These are phyloP conservation scores for Rutidosis leptorrhynchoides DNA, from an alignment of 129 eudicot genomes.

Conservation along the genomic window DNA sequence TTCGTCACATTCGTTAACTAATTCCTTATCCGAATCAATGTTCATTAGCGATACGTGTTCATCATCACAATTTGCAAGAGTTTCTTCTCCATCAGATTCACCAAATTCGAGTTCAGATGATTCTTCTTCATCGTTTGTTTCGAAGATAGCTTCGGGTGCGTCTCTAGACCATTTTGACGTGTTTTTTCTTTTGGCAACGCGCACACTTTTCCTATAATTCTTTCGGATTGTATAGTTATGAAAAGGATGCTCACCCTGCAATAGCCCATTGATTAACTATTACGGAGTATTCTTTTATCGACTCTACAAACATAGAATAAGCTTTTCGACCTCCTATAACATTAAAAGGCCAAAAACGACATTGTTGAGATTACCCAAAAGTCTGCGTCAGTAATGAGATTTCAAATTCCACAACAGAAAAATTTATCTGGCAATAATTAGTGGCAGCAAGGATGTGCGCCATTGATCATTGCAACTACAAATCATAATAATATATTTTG, in stretches of 20 bases:
- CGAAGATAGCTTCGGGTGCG: constrained; percentile 29
- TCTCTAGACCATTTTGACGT: constrained; percentile 35
- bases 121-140: constrained; percentile 32
- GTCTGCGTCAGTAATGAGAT: background rate
- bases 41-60: constrained; percentile 13
- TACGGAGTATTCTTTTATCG: constrained; percentile 10
- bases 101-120: constrained; percentile 23
- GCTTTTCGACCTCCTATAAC: background rate
- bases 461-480: background rate
- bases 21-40: constrained; percentile 18
- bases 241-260: constrained; percentile 92
- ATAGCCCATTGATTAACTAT: constrained; percentile 17
- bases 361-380: background rate
- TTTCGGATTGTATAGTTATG: constrained; percentile 86
- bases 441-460: background rate
- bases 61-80: constrained; percentile 19
- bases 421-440: constrained; percentile 2
- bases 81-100: constrained; percentile 41
- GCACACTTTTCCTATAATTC: constrained; percentile 55
- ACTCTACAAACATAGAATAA: background rate
- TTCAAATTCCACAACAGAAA: background rate
- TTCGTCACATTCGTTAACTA: constrained; percentile 22
- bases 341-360: background rate
- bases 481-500: background rate
- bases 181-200: constrained; percentile 37